Evolutionary conservation across 768 basidiomycete species (phyloP), one percentile per base, ranked within the genome.

Genomic region (Mycena capillaripes): DNA sequence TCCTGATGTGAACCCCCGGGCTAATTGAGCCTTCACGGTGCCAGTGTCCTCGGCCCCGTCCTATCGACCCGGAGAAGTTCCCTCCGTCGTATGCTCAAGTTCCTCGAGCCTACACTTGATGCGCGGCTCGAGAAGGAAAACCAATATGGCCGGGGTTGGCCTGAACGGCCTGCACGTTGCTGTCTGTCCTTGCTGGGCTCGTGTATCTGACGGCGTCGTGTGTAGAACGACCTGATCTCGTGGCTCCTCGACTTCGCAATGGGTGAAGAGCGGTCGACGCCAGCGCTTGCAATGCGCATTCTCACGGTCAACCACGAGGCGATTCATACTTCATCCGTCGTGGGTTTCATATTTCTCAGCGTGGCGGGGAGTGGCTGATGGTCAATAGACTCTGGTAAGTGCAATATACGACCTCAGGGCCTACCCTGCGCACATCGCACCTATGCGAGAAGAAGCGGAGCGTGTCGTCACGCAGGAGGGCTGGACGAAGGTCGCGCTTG

Each of bases 281-380:
- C 75, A 1, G 75, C 78, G 2, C 70, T 86, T 16, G 75, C 77
- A 0, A 74, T 72, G 27, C 78, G 81, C 12, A 56, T 87, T 2
- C 79, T 87, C 36, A 71, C 79, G 32, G 64, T 84, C 36, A 84
- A 86, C 69, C 81, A 86, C 56, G 82, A 82, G 0, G 79, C 82
- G 9, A 73, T 84, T 23, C 23, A 65, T 27, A 65, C 50, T 10
- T 38, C 25, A 19, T 55, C 61, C 23, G 21, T 30, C 0, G 53
- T 66, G 10, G 23, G 57, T 17, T 34, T n/a, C 29, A 46, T 36
- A 21, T 19, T 12, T 30, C 4, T 7, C n/a, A n/a, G n/a, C n/a
- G n/a, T n/a, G n/a, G n/a, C n/a, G n/a, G n/a, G n/a, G n/a, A n/a
- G n/a, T n/a, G n/a, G n/a, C n/a, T n/a, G n/a, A n/a, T n/a, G n/a